Conservation (phyloP, 805 yeast genomes). For the Metschnikowia bowlesiae region DNA sequence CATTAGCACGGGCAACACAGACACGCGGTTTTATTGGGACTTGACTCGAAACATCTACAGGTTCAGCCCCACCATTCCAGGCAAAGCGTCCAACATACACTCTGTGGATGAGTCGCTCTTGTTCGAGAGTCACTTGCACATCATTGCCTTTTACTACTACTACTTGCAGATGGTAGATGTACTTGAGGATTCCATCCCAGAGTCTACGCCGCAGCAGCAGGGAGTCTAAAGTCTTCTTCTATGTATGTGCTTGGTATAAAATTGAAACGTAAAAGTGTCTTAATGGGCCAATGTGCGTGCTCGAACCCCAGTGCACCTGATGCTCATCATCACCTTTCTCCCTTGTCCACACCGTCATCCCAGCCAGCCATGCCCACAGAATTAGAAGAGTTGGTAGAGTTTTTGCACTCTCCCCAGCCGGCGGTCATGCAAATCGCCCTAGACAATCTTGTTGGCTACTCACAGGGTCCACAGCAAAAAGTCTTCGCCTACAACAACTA, state of each 20-base stretch:
- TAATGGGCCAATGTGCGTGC: background rate
- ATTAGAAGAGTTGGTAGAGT: constrained; percentile 59
- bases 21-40: constrained; percentile 55
- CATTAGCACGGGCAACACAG: constrained; percentile 56
- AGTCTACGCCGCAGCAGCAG: background rate
- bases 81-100: constrained; percentile 21
- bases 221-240: background rate
- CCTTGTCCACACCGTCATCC: background rate
- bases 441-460: constrained; percentile 76
- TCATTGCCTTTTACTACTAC: constrained; percentile 39
- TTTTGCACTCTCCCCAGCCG: constrained; percentile 76
- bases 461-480: constrained; percentile 62
- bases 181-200: constrained; percentile 5
- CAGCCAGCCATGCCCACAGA: constrained; percentile 37
- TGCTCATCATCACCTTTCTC: background rate
- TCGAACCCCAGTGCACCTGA: background rate
- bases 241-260: too few relatives aligned
- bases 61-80: constrained; percentile 34
- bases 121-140: constrained; percentile 29
- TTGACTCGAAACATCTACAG: constrained; percentile 52
- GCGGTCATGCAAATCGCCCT: constrained; percentile 80
- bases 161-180: constrained; percentile 42
- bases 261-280: background rate
- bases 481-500: constrained; percentile 68
- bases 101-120: constrained; percentile 31